Evolutionary conservation across 345 rosid genomes (phyloP).

Genomic region (Lepidium aucheri): DNA sequence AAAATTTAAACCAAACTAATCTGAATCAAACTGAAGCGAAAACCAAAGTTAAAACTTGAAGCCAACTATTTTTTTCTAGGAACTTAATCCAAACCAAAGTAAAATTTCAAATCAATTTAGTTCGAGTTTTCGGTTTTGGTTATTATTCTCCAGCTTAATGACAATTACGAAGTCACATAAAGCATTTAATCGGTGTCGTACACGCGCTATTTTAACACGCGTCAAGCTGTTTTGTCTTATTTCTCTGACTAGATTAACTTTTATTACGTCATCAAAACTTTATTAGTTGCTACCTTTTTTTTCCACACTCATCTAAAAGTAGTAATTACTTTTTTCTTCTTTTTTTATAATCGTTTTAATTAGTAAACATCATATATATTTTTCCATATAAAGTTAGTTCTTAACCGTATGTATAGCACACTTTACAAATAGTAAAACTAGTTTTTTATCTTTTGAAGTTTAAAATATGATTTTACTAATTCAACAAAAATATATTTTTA

Average conservation of each 20-base stretch:
- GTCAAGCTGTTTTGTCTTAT: conserved; percentile 11
- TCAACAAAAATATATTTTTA: neutral
- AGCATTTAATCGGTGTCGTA: neutral
- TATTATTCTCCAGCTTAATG: no score
- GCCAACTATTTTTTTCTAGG: no score
- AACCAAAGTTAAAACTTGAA: no score
- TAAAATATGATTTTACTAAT: neutral
- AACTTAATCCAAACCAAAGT: no score
- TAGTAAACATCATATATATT: conserved; percentile 3
- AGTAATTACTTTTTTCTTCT: neutral
- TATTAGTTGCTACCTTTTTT: conserved; percentile 15
- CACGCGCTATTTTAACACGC: conserved; percentile 14
- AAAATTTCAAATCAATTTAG: no score
- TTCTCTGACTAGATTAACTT: conserved; percentile 23
- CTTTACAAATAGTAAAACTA: neutral
- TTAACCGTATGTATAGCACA: neutral
- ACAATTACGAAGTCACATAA: neutral
- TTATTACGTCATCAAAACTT: conserved; percentile 24
- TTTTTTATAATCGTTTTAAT: neutral
- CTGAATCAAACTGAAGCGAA: no score
- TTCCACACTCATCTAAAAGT: neutral
- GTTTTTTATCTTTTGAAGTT: neutral
- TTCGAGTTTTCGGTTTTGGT: no score
- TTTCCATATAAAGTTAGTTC: neutral
- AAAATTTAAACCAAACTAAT: no score